These are phyloP conservation scores for Stachybotrys chlorohalonatus DNA, from an alignment of 2,329 filamentous ascomycete species.

Conservation along the genomic window DNA sequence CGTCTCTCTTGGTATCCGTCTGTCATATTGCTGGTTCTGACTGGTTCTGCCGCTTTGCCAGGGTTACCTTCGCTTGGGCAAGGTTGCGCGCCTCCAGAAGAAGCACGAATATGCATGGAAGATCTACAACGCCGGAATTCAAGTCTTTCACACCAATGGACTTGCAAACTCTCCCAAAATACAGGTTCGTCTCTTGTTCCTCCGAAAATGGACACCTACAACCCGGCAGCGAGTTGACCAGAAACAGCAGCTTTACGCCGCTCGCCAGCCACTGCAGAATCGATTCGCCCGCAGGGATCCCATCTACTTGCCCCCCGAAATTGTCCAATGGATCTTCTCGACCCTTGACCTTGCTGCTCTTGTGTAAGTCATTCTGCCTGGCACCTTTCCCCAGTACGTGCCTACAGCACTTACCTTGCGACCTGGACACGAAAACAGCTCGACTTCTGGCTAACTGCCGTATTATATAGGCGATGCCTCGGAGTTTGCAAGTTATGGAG, in stretches of 20 bases:
- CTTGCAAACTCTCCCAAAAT: conserved; percentile 19
- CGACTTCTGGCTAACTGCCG: background rate
- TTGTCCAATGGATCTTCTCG: conserved; percentile 25
- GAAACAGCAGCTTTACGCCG: conserved; percentile 22
- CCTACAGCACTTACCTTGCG: background rate
- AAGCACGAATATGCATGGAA: conserved; percentile 29
- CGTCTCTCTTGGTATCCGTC: no score
- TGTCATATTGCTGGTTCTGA: background rate
- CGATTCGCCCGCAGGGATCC: conserved; percentile 25
- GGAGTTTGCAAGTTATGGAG: conserved; percentile 23
- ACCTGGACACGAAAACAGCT: background rate
- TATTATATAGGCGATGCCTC: conserved; percentile 16
- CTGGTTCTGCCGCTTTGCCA: conserved; percentile 2
- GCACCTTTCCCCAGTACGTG: background rate
- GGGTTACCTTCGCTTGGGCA: conserved; percentile 33
- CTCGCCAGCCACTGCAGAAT: conserved; percentile 23
- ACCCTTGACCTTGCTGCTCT: conserved; percentile 22
- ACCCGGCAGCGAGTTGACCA: background rate
- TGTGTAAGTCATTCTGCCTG: conserved; percentile 12
- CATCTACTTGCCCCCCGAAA: conserved; percentile 23
- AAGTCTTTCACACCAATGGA: conserved; percentile 17
- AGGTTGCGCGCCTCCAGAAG: conserved; percentile 27
- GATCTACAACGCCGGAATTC: conserved; percentile 28
- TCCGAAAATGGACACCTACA: background rate
- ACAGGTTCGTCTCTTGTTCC: conserved; percentile 15